These are phyloP conservation scores for Fusarium tricinctum DNA, from an alignment of 2,329 filamentous ascomycete genomes.

Conservation along the genomic window DNA sequence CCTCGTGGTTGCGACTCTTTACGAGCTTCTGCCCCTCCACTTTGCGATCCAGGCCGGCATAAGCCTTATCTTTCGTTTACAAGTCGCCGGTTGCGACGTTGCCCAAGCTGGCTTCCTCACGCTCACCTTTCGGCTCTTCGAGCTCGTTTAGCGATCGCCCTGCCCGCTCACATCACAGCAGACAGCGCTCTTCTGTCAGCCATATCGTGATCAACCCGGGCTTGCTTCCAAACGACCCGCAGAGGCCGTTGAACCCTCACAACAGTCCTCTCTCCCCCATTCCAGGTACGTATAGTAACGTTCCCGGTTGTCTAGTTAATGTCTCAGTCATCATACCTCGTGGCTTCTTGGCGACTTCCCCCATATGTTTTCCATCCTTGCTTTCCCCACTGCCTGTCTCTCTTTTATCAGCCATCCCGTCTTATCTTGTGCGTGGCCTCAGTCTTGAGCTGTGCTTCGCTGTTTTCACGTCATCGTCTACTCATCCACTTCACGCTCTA, in stretches of 20 bases:
- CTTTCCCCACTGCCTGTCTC: slow-evolving; percentile 25
- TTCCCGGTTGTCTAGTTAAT: slow-evolving; percentile 28
- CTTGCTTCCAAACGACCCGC: slow-evolving; percentile 52
- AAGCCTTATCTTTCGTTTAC: slow-evolving; percentile 29
- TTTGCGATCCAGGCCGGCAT: slow-evolving; percentile 15
- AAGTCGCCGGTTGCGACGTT: slow-evolving; percentile 47
- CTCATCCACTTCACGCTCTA: not conserved
- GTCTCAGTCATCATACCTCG: slow-evolving; percentile 43
- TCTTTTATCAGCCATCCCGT: slow-evolving; percentile 22
- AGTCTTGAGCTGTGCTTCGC: slow-evolving; percentile 12
- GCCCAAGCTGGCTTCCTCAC: slow-evolving; percentile 66
- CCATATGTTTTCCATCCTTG: slow-evolving; percentile 23
- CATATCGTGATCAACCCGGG: slow-evolving; percentile 50
- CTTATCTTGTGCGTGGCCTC: slow-evolving; percentile 12
- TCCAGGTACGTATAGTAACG: slow-evolving; percentile 63
- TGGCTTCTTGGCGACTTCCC: slow-evolving; percentile 25
- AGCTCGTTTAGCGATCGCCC: slow-evolving; percentile 66
- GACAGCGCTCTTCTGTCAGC: slow-evolving; percentile 63
- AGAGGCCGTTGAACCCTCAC: slow-evolving; percentile 48
- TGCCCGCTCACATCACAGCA: slow-evolving; percentile 64
- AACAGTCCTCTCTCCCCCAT: slow-evolving; percentile 64
- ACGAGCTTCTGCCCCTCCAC: slow-evolving; percentile 16
- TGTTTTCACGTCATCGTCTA: slow-evolving; percentile 17
- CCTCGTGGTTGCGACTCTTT: slow-evolving; percentile 32
- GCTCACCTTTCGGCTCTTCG: slow-evolving; percentile 66